Base-by-base conservation (phyloP, 805 yeast genomes). In the Wickerhamiella allomyrinae region DNA sequence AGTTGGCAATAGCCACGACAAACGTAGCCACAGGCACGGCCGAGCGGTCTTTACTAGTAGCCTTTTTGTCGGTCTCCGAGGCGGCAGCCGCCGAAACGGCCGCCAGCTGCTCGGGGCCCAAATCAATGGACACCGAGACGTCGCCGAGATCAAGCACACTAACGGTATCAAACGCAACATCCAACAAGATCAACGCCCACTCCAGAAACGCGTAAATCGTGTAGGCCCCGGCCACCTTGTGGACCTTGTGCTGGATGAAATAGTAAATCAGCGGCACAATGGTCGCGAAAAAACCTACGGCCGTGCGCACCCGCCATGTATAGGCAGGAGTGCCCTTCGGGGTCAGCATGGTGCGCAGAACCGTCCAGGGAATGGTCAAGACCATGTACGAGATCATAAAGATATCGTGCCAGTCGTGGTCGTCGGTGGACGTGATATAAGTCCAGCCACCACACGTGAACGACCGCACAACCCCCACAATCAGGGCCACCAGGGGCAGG, bases 381-480 rank as follows among this genome's bases (percentile, higher is more conserved):
- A 86, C 72, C 45, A 91, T 80, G 62, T 91, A 91, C 21, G 79
- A 59, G 46, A 91, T 85, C 98, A 91, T 91, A 58, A 89, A 89
- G 34, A 91, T 75, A 57, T 91, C 97, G 59, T 91, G 98, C 66
- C 79, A 77, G 61, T 89, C 95, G 53, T 89, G 97, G 58, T 91
- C 95, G 60, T 91, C 98, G 1, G 96, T 85, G 6, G 95, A 82
- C 1, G 98, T 91, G 48, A 91, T 81, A 57, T 91, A 91, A 7
- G 93, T 94, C 96, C 97, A 91, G 10, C 97, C 97, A 56, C 98
- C 98, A 57, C 97, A 91, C 2, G 95, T 79, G 43, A 91, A 72
- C 0, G 98, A 91, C 61, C 98, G 75, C n/a, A 82, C 41, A 2
- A 82, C 46, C n/a, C 98, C 98, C 46, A 34, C 70, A 70, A 47